Base-by-base conservation (phyloP, 1,139 yeast species). In the Pichia sp. region DNA sequence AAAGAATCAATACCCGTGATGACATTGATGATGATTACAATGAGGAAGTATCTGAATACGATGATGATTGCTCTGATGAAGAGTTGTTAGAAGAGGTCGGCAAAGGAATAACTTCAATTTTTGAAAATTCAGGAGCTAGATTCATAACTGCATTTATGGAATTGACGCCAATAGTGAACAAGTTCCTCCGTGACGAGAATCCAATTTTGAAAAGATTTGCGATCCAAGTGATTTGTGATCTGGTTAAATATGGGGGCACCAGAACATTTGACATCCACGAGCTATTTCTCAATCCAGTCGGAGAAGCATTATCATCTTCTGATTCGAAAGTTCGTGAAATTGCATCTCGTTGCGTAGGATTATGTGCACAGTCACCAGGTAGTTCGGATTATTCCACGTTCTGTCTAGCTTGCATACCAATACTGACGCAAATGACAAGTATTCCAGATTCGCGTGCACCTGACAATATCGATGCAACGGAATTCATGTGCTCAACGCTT, bases 391-490 rank as follows among this genome's bases (percentile, higher is more conserved):
- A 83, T 64, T 75, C 77, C 18, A 83, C 83, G 31, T 77, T 86
- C 53, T 81, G 87, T 52, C 68, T 87, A 28, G 80, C 85, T 4
- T 78, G 91, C 36, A 72, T 91, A 55, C 88, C 83, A 59, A 83
- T 89, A 22, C 76, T 93, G 69, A 80, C 87, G 63, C 82, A 83
- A 62, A 80, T 90, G 73, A 80, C 85, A 21, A 76, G 82, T 43
- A 82, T 83, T 25, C 91, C 96, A n/a, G 96, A 89, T 60, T 85
- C 96, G 3, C 82, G 88, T 57, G 80, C 85, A 9, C 96, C 88
- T 49, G 96, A 87, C 55, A 90, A 90, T 61, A 70, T 87, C 34
- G 79, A 79, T 58, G 96, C 97, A 3, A 90, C 98, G 0, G 99
- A 93, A 67, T 87, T 87, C 62, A 85, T 90, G 16, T 76, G 86